Evolutionary conservation across 345 rosid species (phyloP), one percentile per base, ranked within the genome.

Genomic region (Pugionium cornutum): DNA sequence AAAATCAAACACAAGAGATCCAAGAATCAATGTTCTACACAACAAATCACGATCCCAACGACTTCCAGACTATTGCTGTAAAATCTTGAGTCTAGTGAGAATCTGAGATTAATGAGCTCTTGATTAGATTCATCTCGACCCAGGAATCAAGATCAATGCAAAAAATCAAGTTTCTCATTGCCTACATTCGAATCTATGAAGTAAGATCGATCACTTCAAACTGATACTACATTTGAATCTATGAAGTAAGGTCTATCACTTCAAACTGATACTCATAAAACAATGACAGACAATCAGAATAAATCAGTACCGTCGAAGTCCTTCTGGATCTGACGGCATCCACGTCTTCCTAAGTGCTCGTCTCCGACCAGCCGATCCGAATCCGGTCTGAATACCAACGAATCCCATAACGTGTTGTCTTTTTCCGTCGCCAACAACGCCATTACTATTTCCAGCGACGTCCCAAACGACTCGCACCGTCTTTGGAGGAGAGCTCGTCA

Each of bases 341-440:
- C 97, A 92, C 0, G 97, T 92, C 70, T 70, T 78, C 81, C 98
- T 79, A 58, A 92, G 80, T 1, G 98, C 84, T 54, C 66, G 76
- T 66, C 98, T 80, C 39, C 98, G 80, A 31, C 84, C 92, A 1
- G 65, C 18, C 0, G 97, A 87, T 25, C 66, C 70, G 70, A 89
- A 92, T 35, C 97, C 96, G 43, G 98, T 91, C 62, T 89, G 95
- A 43, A 91, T 89, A 39, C 98, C 98, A 7, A 89, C 95, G 64
- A 92, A 89, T 3, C 85, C 95, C 95, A 87, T 86, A 26, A 92
- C 96, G 70, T 84, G 82, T 28, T 72, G 92, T 63, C 97, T 86
- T 68, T 77, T 76, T 37, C 45, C 60, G 31, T 32, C 79, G 33
- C 69, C 45, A 42, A 5, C 31, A 9, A 18, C 50, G 11, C 55